These are phyloP conservation scores for Santalum album DNA, from an alignment of 164 flowering plant genomes.

Conservation along the genomic window DNA sequence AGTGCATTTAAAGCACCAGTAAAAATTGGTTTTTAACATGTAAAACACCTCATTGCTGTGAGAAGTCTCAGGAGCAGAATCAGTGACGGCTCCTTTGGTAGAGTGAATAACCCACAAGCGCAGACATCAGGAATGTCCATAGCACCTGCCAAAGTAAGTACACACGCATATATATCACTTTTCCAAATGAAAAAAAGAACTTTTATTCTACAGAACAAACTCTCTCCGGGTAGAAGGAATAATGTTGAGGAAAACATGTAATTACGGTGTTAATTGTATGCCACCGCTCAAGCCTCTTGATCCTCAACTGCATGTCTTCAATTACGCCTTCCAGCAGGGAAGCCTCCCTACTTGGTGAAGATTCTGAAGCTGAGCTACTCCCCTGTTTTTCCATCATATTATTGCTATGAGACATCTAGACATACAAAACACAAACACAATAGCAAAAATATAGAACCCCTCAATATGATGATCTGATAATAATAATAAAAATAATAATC, in stretches of 20 bases:
- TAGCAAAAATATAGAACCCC: too few species aligned
- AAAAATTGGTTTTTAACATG: not conserved
- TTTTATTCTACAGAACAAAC: too few species aligned
- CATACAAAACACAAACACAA: not conserved
- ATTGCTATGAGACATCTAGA: slow-evolving; percentile 4
- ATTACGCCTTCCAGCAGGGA: slow-evolving; percentile 56
- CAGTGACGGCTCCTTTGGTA: slow-evolving; percentile 71
- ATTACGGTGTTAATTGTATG: slow-evolving; percentile 78
- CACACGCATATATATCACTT: too few species aligned
- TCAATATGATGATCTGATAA: too few species aligned
- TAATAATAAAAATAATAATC: not conserved
- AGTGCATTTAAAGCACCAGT: not conserved
- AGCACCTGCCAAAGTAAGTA: slow-evolving; percentile 67
- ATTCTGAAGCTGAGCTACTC: slow-evolving; percentile 63
- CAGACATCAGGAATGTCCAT: slow-evolving; percentile 96
- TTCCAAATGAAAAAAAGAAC: too few species aligned
- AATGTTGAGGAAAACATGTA: not conserved
- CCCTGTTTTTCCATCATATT: slow-evolving; percentile 41
- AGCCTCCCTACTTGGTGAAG: slow-evolving; percentile 58
- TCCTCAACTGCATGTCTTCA: slow-evolving; percentile 83
- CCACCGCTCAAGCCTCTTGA: slow-evolving; percentile 87
- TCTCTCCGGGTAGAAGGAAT: too few species aligned
- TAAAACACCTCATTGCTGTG: not conserved
- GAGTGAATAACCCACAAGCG: slow-evolving; percentile 90
- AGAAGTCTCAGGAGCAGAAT: slow-evolving; percentile 1